Base-by-base conservation (phyloP, 2,329 filamentous ascomycete genomes). In the Cordyceps sp. region DNA sequence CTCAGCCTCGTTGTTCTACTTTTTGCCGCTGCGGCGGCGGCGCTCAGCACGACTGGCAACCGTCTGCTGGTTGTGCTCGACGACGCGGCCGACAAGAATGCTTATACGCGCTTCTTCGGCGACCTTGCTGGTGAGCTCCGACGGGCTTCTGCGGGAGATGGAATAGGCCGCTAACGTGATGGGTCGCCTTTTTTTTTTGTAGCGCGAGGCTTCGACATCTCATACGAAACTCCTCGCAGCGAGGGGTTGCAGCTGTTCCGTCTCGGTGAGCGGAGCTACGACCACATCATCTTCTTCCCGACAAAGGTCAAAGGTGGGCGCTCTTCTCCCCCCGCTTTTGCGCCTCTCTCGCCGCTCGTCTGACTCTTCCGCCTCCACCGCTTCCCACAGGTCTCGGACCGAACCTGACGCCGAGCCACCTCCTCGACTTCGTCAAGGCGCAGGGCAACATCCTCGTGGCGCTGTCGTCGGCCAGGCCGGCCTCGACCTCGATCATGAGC, bases 371-470 rank as follows among this genome's bases (percentile, higher is more conserved):
- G 4, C 14, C 17, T 19, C 26, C n/a, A n/a, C n/a, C n/a, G n/a
- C n/a, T n/a, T n/a, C n/a, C 12, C 26, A 28, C 39, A 85, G 81
- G 83, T 38, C 80, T 94, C 37, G 90, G 90, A 35, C 85, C 88
- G 41, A 76, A 80, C 44, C 62, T 98, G 52, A 88, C 83, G 3
- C 84, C 90, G 32, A 83, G 84, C 51, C 61, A 78, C 40, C 72
- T 98, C 43, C 69, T 96, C 54, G 73, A 96, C 45, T 98, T 94
- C 59, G 62, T 93, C 62, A 90, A 93, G 57, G 75, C 77, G 35
- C 66, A 90, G 36, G 90, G 90, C 54, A 98, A 98, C 59, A 72
- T 98, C 49, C 69, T 98, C 39, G 62, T 96, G 35, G 74, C 83
- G 20, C 75, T 94, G 39, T 85, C 85, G 22, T 75, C 81, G 41